Evolutionary conservation across 2,329 filamentous ascomycete genomes (phyloP), one percentile per base, ranked within the genome.

Genomic region (Fusarium graminum): DNA sequence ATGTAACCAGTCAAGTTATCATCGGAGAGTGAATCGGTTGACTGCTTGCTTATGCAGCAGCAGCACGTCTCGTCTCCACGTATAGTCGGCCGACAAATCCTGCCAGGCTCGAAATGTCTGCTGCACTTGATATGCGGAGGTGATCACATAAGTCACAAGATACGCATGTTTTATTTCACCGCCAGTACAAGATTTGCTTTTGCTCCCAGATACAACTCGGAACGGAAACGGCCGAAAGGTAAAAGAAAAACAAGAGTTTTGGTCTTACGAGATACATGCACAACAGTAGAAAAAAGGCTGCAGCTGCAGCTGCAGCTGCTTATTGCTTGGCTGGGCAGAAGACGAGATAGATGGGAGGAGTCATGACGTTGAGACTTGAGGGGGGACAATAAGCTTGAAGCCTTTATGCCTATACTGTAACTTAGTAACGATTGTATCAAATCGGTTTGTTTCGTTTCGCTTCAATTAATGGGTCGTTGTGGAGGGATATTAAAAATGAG

Each of bases 361-460:
- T 61, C 59, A 68, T 67, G 64, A 68, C 64, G 64, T 51, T 51
- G 40, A 57, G 64, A 52, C 32, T 52, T 17, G 53, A 38, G 39
- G 29, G 32, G 39, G 26, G 32, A 40, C 29, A 68, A 63, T 67
- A 68, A 68, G 65, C 32, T 62, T 61, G 51, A 57, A 57, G 44
- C 17, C 46, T 6, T 52, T 47, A 50, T 41, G n/a, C 26, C 46
- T 36, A 41, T 40, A 36, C 36, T 29, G 50, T 45, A 59, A 64
- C 56, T 61, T 8, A 65, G 49, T 30, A 14, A 19, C 29, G 25
- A 28, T 28, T 36, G 22, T 38, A 26, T 41, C 43, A 55, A 62
- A 47, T 66, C 52, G 28, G 16, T 46, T 60, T 36, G 38, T 66
- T 42, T 65, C 28, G 30, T 38, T 52, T 52, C 13, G 51, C 56